A percentile compares a stretch with the other conserved stretches of the same genome.
These are phyloP conservation scores for Solanum clarkiae DNA, from an alignment of 257 asterid genomes.

Conservation along the genomic window DNA sequence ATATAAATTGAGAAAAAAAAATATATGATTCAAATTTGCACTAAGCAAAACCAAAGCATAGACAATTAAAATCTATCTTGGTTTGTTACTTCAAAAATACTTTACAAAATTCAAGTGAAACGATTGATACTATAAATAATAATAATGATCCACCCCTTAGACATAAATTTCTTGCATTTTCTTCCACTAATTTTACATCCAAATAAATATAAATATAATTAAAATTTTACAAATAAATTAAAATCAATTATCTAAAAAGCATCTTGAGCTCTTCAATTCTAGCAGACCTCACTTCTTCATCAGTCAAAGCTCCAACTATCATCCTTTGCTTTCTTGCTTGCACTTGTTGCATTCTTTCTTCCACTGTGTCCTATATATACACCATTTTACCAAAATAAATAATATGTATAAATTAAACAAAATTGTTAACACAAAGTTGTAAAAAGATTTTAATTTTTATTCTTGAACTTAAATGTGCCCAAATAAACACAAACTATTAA, in stretches of 20 bases:
- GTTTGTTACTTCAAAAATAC: background rate
- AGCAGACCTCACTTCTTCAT: constrained; percentile 68
- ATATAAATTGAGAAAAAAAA: too few relatives aligned
- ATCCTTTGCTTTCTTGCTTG: constrained; percentile 65
- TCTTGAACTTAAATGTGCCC: too few relatives aligned
- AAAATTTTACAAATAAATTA: background rate
- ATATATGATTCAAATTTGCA: background rate
- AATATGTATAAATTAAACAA: background rate
- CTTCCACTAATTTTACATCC: background rate
- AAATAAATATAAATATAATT: background rate
- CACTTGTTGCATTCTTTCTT: constrained; percentile 67
- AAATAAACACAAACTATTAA: too few relatives aligned
- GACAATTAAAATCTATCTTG: background rate
- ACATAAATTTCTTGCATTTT: background rate
- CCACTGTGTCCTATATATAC: constrained; percentile 43
- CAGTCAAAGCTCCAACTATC: constrained; percentile 79
- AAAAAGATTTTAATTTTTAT: too few relatives aligned
- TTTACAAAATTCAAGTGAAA: background rate
- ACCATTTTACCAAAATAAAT: background rate
- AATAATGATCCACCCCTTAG: background rate
- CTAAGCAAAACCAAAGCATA: background rate
- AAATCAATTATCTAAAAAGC: constrained; percentile 41
- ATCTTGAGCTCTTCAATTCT: constrained; percentile 69
- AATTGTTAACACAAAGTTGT: too few relatives aligned
- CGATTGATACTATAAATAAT: background rate